Conservation (phyloP, 495 filamentous ascomycete genomes). For the Entonaema liquescens region DNA sequence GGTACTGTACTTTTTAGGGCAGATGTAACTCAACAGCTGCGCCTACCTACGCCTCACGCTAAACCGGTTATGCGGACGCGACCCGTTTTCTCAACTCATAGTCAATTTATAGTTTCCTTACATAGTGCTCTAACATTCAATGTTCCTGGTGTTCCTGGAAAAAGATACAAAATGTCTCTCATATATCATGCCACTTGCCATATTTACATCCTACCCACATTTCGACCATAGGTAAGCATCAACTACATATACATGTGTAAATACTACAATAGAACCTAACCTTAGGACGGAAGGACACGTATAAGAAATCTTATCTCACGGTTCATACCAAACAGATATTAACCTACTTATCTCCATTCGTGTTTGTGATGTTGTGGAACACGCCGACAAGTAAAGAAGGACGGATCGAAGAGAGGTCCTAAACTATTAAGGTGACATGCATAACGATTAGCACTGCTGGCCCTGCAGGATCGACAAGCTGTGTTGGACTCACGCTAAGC, state of each 20-base stretch:
- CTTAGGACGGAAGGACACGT: too few species aligned
- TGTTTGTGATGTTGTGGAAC: not conserved
- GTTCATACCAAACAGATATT: not conserved
- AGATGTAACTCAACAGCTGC: slow-evolving; percentile 40
- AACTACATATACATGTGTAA: slow-evolving; percentile 1
- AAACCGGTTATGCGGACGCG: slow-evolving; percentile 33
- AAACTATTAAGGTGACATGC: slow-evolving; percentile 1
- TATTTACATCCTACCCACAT: not conserved
- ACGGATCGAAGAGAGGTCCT: not conserved
- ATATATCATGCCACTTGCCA: slow-evolving; percentile 1
- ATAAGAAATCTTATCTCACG: not conserved
- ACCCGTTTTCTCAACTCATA: slow-evolving; percentile 11
- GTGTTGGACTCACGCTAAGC: slow-evolving; percentile 29
- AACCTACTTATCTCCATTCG: not conserved
- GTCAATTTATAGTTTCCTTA: not conserved
- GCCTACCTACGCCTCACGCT: slow-evolving; percentile 44
- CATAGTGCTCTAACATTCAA: not conserved
- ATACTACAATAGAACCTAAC: not conserved
- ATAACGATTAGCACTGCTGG: slow-evolving; percentile 14
- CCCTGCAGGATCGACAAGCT: slow-evolving; percentile 16
- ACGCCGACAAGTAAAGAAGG: not conserved
- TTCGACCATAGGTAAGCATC: not conserved
- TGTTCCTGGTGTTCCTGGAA: not conserved
- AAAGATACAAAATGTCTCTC: not conserved
- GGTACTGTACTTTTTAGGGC: slow-evolving; percentile 24